These are phyloP conservation scores for Apiospora arundinis DNA, from an alignment of 2,329 filamentous ascomycete species.

Conservation along the genomic window DNA sequence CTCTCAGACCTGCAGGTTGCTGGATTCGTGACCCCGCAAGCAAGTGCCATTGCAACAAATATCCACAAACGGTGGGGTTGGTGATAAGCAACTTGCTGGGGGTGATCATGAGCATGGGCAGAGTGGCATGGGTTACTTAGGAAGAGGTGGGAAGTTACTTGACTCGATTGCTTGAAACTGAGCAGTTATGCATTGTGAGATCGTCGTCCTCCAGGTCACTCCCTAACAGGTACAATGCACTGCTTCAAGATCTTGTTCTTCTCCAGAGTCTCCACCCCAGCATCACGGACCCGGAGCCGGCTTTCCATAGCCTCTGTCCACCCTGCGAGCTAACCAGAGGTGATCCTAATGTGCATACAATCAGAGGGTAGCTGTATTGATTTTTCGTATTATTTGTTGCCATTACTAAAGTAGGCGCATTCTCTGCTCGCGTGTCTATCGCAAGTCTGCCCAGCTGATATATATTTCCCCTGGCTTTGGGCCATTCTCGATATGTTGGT, in stretches of 20 bases:
- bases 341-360: slow-evolving; percentile 16
- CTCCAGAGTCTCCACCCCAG: slow-evolving; percentile 13
- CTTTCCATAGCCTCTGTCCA: slow-evolving; percentile 13
- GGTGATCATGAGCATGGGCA: neutral
- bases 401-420: slow-evolving; percentile 17
- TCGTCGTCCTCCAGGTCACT: neutral
- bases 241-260: slow-evolving; percentile 2
- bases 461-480: neutral
- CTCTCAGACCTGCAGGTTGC: slow-evolving; percentile 12
- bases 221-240: slow-evolving; percentile 3
- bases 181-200: slow-evolving; percentile 8
- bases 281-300: slow-evolving; percentile 3
- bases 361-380: slow-evolving; percentile 11
- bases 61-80: slow-evolving; percentile 13
- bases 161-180: neutral
- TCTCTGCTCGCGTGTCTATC: slow-evolving; percentile 7
- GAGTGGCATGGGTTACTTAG: neutral
- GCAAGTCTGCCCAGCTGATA: slow-evolving; percentile 2
- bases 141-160: slow-evolving; percentile 2
- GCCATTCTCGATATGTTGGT: neutral
- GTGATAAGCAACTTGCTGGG: slow-evolving; percentile 10
- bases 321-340: neutral
- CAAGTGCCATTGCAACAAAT: slow-evolving; percentile 4
- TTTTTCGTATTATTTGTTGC: slow-evolving; percentile 7
- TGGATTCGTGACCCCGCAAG: neutral